Conservation (phyloP, 2,329 filamentous ascomycete genomes). For the Colletotrichum eleusines region DNA sequence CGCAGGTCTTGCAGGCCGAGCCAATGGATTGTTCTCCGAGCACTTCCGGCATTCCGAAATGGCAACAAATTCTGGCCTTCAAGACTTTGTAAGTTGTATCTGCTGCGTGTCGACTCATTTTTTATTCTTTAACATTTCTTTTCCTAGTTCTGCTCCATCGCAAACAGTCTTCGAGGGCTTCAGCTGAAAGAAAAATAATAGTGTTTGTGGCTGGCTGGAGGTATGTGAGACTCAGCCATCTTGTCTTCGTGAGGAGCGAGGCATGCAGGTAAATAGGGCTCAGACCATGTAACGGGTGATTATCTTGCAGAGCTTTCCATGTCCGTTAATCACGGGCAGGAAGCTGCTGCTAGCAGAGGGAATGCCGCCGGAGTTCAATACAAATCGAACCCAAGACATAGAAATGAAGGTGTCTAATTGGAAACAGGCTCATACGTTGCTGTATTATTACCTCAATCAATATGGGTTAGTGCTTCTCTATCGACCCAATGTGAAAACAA, state of each 20-base stretch:
- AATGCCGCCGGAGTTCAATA: neutral
- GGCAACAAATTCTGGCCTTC: neutral
- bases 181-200: neutral
- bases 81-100: too few relatives aligned
- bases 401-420: neutral
- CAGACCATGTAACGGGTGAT: neutral
- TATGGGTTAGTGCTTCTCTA: neutral
- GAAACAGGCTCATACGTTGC: fast-evolving
- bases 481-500: fast-evolving
- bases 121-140: too few relatives aligned
- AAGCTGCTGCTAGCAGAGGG: neutral
- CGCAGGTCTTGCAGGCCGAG: neutral
- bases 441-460: neutral
- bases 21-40: neutral
- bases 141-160: neutral
- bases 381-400: neutral
- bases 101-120: neutral
- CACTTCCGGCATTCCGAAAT: neutral
- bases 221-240: conserved; percentile 2
- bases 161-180: neutral
- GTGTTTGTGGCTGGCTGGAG: conserved; percentile 3
- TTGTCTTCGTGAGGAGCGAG: neutral
- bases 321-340: neutral
- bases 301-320: too few relatives aligned
- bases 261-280: neutral